Evolutionary conservation across 2,329 filamentous ascomycete genomes (phyloP).

Genomic region (Diaporthe australafricana): DNA sequence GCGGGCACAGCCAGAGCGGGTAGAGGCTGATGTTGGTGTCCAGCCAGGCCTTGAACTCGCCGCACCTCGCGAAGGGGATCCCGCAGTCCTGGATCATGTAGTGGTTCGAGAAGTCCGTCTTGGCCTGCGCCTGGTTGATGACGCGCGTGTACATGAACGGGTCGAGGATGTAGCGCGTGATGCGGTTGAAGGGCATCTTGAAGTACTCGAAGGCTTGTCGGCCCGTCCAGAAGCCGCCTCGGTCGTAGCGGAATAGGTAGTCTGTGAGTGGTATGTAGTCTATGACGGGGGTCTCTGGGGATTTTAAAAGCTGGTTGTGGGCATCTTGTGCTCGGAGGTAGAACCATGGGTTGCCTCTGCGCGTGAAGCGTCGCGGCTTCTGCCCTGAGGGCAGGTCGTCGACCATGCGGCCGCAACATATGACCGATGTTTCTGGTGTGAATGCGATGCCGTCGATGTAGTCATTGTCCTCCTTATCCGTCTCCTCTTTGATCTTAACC

Average conservation of each 20-base stretch:
- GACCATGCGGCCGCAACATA: slow-evolving; percentile 71
- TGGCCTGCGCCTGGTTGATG: slow-evolving; percentile 50
- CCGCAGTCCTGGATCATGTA: slow-evolving; percentile 76
- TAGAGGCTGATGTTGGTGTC: slow-evolving; percentile 59
- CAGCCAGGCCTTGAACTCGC: slow-evolving; percentile 61
- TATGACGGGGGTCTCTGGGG: slow-evolving; percentile 37
- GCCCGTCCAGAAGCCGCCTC: slow-evolving; percentile 77
- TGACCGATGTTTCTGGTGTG: slow-evolving; percentile 62
- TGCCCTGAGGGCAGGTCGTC: slow-evolving; percentile 54
- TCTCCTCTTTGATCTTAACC: slow-evolving; percentile 50
- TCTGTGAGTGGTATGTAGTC: slow-evolving; percentile 69
- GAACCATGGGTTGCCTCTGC: slow-evolving; percentile 76
- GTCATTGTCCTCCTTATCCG: slow-evolving; percentile 57
- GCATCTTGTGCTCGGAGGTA: slow-evolving; percentile 73
- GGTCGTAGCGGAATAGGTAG: slow-evolving; percentile 79
- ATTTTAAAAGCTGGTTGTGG: slow-evolving; percentile 44
- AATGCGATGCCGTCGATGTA: slow-evolving; percentile 80
- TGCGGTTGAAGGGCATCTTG: slow-evolving; percentile 71
- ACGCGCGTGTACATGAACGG: slow-evolving; percentile 72
- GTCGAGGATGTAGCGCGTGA: slow-evolving; percentile 72
- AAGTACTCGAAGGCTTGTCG: slow-evolving; percentile 74
- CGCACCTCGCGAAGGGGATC: slow-evolving; percentile 56
- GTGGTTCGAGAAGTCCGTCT: slow-evolving; percentile 54
- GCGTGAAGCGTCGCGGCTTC: slow-evolving; percentile 62
- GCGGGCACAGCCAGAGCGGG: slow-evolving; percentile 68